phyloP scores from a whole-genome alignment of 2,329 filamentous ascomycete genomes.

The Lecanosticta acicola region DNA sequence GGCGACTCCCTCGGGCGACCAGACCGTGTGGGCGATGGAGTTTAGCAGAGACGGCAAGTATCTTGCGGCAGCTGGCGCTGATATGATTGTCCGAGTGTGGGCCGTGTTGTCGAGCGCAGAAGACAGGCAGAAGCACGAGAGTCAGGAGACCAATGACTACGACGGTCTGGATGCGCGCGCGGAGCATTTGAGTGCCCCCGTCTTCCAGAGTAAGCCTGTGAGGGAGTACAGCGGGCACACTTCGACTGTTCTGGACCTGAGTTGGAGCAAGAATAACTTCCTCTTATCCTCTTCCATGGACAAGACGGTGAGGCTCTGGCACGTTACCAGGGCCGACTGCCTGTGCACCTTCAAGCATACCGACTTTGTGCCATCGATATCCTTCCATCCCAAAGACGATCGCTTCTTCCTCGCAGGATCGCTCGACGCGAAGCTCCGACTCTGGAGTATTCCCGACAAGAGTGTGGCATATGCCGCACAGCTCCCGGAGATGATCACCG shows the following conservation, averaged over 20 bases:
- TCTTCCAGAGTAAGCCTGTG: conserved; percentile 74
- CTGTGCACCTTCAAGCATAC: conserved; percentile 91
- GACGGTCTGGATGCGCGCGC: conserved; percentile 47
- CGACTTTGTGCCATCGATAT: conserved; percentile 90
- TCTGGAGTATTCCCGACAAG: conserved; percentile 98
- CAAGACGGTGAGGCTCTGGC: conserved; percentile 93
- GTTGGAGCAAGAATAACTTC: conserved; percentile 99
- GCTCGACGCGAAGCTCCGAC: conserved; percentile 75
- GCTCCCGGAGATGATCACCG: conserved; percentile 82
- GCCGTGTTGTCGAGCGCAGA: conserved; percentile 76
- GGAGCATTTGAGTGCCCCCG: conserved; percentile 71
- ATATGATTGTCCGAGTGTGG: conserved; percentile 81
- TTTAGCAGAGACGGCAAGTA: conserved; percentile 91
- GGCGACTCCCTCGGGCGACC: conserved; percentile 17
- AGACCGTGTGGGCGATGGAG: conserved; percentile 82
- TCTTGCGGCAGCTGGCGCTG: conserved; percentile 86
- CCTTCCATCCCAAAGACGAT: conserved; percentile 91
- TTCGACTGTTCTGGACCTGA: conserved; percentile 80
- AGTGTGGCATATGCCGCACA: conserved; percentile 76
- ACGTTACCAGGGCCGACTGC: conserved; percentile 76
- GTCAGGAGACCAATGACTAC: conserved; percentile 54
- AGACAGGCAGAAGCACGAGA: conserved; percentile 68
- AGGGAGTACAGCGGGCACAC: conserved; percentile 79
- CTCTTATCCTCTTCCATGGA: conserved; percentile 95
- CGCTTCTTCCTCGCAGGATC: conserved; percentile 95